phyloP scores from a whole-genome alignment of 371 early-diverging fungal genomes.

The Mortierella sp. region DNA sequence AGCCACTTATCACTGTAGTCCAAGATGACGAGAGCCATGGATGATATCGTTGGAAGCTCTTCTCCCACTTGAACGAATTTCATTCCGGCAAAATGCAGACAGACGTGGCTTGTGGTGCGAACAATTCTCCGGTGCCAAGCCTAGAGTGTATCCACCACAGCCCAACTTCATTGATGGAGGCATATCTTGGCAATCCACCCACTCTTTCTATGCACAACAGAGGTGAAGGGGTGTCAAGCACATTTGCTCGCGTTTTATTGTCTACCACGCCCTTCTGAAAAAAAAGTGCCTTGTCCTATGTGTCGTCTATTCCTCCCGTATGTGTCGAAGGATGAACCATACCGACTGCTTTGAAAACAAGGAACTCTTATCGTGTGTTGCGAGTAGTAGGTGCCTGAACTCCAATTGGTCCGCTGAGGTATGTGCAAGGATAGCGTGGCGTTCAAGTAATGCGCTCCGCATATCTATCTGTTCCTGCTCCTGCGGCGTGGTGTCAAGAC shows the following conservation, averaged over 20 bases:
- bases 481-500: neutral
- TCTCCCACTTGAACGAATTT: neutral
- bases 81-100: conserved; percentile 3
- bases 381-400: no score
- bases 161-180: neutral
- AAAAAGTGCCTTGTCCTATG: no score
- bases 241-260: no score
- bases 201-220: no score
- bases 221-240: no score
- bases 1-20: neutral
- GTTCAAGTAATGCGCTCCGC: neutral
- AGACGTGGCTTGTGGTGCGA: neutral
- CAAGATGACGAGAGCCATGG: neutral
- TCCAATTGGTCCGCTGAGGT: neutral
- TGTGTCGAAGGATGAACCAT: neutral
- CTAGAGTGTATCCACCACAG: conserved; percentile 1
- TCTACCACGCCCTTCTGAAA: no score
- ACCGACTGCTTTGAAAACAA: neutral
- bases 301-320: no score
- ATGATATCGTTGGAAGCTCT: neutral
- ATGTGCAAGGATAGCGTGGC: neutral
- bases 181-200: no score
- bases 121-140: neutral
- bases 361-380: neutral
- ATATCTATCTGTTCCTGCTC: neutral